Percentiles rank a stretch among this genome's conserved stretches.
Conservation (phyloP, 257 asterid genomes). For the Solanum piurae region DNA sequence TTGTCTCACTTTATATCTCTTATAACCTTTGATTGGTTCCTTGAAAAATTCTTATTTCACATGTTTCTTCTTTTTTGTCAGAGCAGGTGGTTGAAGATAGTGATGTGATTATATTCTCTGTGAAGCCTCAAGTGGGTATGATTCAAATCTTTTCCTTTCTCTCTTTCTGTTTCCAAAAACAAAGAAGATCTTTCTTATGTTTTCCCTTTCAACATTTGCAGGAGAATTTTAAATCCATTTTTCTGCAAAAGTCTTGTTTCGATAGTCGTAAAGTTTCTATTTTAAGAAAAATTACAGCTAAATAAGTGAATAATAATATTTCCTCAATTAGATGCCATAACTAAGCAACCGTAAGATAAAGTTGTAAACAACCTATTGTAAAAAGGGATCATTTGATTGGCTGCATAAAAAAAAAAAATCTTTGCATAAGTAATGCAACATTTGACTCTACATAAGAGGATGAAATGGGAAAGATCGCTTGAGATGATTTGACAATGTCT, state of each 20-base stretch:
- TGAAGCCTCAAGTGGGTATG: conserved; percentile 92
- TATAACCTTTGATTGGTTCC: neutral
- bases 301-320: neutral
- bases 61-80: conserved; percentile 7
- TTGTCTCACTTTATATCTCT: neutral
- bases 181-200: neutral
- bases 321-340: neutral
- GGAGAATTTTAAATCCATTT: neutral
- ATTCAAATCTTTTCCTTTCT: neutral
- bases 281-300: neutral
- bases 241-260: neutral
- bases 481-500: neutral
- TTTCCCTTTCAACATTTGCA: neutral
- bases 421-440: neutral
- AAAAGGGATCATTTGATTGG: neutral
- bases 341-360: neutral
- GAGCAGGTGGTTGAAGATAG: conserved; percentile 80
- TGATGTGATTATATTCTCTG: conserved; percentile 78
- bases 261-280: neutral
- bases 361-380: neutral
- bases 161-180: neutral
- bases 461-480: neutral
- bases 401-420: neutral
- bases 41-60: neutral
- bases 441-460: neutral